Percentiles rank a stretch among this genome's conserved stretches.
phyloP scores from a whole-genome alignment of 345 rosid species.

The Sonneratia alba region DNA sequence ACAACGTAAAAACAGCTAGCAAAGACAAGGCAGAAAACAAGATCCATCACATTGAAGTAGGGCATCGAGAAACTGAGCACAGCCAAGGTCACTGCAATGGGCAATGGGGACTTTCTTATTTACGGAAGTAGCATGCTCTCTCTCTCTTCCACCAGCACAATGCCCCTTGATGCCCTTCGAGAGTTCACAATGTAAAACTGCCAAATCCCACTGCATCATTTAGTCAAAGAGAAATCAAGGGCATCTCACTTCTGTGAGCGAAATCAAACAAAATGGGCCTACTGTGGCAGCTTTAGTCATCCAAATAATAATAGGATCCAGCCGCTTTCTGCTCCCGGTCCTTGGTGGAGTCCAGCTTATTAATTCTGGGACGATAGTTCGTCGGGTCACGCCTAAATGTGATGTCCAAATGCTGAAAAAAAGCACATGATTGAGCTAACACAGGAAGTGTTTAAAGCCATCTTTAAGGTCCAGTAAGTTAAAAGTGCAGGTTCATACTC shows the following conservation, averaged over 20 bases:
- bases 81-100: background rate
- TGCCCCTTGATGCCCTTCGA: background rate
- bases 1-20: background rate
- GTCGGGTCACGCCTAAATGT: conserved; percentile 95
- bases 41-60: conserved; percentile 6
- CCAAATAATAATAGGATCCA: conserved; percentile 88
- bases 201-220: background rate
- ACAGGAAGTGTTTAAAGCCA: background rate
- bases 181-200: background rate
- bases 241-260: background rate
- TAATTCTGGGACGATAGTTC: conserved; percentile 87
- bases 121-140: background rate
- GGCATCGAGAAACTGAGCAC: background rate
- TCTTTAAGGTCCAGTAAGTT: background rate
- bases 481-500: background rate
- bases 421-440: background rate
- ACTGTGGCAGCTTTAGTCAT: conserved; percentile 35
- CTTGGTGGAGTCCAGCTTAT: conserved; percentile 87
- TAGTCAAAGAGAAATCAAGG: background rate
- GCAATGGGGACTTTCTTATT: background rate
- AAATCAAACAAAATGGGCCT: conserved; percentile 10
- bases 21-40: conserved; percentile 2
- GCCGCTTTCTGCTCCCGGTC: conserved; percentile 96
- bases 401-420: conserved; percentile 73
- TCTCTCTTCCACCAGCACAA: background rate